Evolutionary conservation across 2,329 filamentous ascomycete species (phyloP).

Genomic region (Aureobasidium sp.): DNA sequence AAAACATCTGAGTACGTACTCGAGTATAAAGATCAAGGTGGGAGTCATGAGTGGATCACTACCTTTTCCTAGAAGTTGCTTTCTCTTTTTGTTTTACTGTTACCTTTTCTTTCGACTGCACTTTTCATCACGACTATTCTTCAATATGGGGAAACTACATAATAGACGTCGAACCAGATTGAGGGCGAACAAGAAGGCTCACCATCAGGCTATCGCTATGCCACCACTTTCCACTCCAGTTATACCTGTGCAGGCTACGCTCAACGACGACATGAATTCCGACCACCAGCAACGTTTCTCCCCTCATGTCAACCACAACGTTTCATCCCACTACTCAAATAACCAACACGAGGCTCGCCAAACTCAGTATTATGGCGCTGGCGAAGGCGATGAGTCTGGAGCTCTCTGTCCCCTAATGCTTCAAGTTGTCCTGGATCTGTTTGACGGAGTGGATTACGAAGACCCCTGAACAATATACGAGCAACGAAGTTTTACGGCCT

Average conservation of each 20-base stretch:
- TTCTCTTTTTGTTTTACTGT: neutral
- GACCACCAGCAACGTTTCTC: neutral
- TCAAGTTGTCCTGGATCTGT: conserved; percentile 39
- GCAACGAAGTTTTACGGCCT: neutral
- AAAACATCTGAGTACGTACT: neutral
- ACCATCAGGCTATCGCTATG: conserved; percentile 3
- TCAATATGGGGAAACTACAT: conserved; percentile 36
- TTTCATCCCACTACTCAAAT: neutral
- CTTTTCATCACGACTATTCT: neutral
- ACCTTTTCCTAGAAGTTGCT: neutral
- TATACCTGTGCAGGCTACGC: neutral
- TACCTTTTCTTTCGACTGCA: neutral
- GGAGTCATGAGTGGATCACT: neutral
- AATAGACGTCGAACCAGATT: conserved; percentile 39
- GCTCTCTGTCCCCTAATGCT: conserved; percentile 37
- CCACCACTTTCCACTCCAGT: neutral
- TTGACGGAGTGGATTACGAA: conserved; percentile 37
- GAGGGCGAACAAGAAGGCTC: conserved; percentile 24
- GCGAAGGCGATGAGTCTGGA: conserved; percentile 35
- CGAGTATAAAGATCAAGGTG: neutral
- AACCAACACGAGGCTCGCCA: conserved; percentile 20
- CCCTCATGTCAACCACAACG: neutral
- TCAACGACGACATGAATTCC: neutral
- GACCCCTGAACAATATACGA: conserved; percentile 28
- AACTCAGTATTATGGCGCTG: conserved; percentile 36